Conservation (phyloP, 2,329 filamentous ascomycete species). For the Colletotrichum lupini region DNA sequence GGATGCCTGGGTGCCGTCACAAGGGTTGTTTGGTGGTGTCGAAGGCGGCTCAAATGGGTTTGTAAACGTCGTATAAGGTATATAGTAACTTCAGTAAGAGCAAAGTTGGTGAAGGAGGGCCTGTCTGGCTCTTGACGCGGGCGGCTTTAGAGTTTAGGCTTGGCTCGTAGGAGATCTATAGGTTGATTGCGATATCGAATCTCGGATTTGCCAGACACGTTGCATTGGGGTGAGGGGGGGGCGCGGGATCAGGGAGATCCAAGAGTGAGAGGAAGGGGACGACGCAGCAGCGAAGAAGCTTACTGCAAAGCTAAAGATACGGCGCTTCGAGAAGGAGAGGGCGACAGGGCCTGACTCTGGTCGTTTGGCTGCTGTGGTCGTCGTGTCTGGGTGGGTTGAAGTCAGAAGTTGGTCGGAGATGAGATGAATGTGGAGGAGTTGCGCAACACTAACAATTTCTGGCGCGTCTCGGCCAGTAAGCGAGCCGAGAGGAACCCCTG, state of each 20-base stretch:
- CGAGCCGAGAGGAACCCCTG: constrained; percentile 31
- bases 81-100: neutral
- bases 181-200: constrained; percentile 11
- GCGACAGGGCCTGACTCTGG: neutral
- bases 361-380: neutral
- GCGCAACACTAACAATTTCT: constrained; percentile 33
- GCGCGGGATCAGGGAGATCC: constrained; percentile 4
- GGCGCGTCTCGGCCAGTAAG: constrained; percentile 34
- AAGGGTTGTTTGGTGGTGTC: neutral
- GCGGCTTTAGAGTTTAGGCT: constrained; percentile 7
- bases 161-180: constrained; percentile 20
- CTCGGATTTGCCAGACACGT: constrained; percentile 22
- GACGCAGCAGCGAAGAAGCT: constrained; percentile 14
- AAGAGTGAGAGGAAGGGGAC: neutral
- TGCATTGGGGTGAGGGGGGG: constrained; percentile 1
- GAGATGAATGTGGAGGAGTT: constrained; percentile 32
- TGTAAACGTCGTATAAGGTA: neutral
- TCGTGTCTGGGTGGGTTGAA: constrained; percentile 1
- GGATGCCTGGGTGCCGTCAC: constrained; percentile 11
- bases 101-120: neutral
- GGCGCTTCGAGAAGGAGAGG: constrained; percentile 28
- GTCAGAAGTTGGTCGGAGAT: constrained; percentile 31
- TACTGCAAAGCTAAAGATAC: constrained; percentile 5
- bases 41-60: neutral
- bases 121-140: neutral